A percentile compares a stretch with the other conserved stretches of the same genome.
phyloP scores from a whole-genome alignment of 441 rosid species.

The Pelargonium myrrhifolium region DNA sequence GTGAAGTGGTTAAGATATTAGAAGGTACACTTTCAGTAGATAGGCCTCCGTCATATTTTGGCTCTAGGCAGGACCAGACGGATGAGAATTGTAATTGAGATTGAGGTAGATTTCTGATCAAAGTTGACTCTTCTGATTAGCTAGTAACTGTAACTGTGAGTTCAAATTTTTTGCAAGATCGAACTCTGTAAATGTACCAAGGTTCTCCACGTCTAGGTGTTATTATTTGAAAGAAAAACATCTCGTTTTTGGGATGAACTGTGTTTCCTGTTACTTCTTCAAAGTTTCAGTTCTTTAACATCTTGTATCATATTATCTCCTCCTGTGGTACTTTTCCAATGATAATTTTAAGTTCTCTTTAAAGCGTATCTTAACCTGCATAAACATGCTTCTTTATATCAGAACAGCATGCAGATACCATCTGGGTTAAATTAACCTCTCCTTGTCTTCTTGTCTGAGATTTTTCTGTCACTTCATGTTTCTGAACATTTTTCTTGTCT shows the following conservation, averaged over 20 bases:
- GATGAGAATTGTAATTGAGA: conserved; percentile 14
- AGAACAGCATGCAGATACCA: too few relatives aligned
- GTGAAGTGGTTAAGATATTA: conserved; percentile 36
- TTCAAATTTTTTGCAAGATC: conserved; percentile 16
- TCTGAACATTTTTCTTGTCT: too few relatives aligned
- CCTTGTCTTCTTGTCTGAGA: too few relatives aligned
- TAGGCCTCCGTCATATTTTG: conserved; percentile 28
- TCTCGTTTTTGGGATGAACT: background rate
- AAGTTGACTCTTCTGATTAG: conserved; percentile 8
- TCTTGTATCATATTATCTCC: background rate
- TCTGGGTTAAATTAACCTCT: too few relatives aligned
- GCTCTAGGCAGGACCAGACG: conserved; percentile 11
- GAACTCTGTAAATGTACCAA: conserved; percentile 11
- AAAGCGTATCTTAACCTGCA: too few relatives aligned
- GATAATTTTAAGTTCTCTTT: too few relatives aligned
- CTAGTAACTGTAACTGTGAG: background rate
- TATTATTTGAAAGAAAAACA: background rate
- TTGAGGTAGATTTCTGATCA: conserved; percentile 14
- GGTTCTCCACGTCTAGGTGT: background rate
- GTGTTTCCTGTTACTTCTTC: background rate
- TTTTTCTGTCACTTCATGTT: too few relatives aligned
- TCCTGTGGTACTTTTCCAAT: too few relatives aligned
- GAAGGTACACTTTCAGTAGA: conserved; percentile 39
- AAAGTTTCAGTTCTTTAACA: background rate
- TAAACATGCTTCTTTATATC: too few relatives aligned